phyloP scores from a whole-genome alignment of 768 basidiomycete genomes.

The Suillus fuscotomentosus region DNA sequence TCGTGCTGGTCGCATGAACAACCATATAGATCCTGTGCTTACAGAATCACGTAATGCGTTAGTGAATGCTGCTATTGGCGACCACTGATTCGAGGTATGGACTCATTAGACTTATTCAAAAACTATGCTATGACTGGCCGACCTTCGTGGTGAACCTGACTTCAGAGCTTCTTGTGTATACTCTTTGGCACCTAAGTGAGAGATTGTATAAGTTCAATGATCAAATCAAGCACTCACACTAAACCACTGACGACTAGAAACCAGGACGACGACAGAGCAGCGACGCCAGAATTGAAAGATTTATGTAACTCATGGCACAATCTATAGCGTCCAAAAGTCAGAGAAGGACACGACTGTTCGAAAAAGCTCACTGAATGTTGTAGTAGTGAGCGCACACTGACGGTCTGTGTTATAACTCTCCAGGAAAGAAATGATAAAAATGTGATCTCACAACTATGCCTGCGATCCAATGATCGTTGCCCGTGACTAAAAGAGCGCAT shows the following conservation, averaged over 20 bases:
- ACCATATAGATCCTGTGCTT: constrained; percentile 17
- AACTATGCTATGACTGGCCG: background rate
- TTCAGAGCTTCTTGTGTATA: constrained; percentile 9
- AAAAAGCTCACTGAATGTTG: constrained; percentile 13
- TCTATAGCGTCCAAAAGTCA: constrained; percentile 4
- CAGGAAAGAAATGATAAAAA: background rate
- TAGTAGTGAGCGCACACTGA: constrained; percentile 1
- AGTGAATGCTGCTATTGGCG: constrained; percentile 6
- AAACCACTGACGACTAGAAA: constrained; percentile 2
- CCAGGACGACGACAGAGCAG: background rate
- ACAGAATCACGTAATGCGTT: constrained; percentile 19
- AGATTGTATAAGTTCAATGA: background rate
- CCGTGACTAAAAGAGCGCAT: constrained; percentile 16
- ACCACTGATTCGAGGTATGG: constrained; percentile 5
- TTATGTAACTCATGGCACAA: constrained; percentile 13
- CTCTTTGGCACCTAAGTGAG: constrained; percentile 4
- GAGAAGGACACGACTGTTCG: background rate
- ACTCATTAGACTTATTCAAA: background rate
- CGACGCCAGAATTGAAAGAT: background rate
- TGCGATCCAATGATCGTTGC: constrained; percentile 14
- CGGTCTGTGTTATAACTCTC: constrained; percentile 1
- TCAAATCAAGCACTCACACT: background rate
- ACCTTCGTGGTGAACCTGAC: constrained; percentile 9
- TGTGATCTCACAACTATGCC: background rate
- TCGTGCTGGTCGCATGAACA: constrained; percentile 13